phyloP scores from a whole-genome alignment of 169 alveolate species.

The Sarcocystis neurona region DNA sequence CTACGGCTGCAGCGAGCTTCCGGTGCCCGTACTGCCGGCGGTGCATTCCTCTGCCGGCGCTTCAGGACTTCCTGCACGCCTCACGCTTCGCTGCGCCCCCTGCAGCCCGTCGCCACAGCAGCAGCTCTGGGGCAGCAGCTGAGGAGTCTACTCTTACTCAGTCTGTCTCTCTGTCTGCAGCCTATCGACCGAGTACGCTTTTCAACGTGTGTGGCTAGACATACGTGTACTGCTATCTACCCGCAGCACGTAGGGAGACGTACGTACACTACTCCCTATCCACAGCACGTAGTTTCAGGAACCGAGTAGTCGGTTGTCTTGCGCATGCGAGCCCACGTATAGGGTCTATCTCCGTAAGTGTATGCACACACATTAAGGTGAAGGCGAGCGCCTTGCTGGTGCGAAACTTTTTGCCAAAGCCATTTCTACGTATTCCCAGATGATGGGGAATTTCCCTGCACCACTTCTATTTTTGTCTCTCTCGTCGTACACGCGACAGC shows the following conservation, averaged over 20 bases:
- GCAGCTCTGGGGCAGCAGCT: background rate
- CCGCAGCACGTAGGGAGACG: too few relatives aligned
- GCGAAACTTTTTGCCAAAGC: too few relatives aligned
- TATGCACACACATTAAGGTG: too few relatives aligned
- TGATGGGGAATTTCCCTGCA: too few relatives aligned
- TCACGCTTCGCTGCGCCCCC: constrained; percentile 11
- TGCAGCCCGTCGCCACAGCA: background rate
- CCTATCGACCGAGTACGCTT: background rate
- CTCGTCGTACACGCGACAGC: background rate
- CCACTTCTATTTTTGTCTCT: background rate
- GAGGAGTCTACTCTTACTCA: background rate
- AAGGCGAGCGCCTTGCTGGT: too few relatives aligned
- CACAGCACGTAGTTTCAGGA: too few relatives aligned
- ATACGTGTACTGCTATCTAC: background rate
- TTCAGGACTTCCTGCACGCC: background rate
- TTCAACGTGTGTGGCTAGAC: background rate
- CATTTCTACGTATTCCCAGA: too few relatives aligned
- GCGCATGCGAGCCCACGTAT: too few relatives aligned
- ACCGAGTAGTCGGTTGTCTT: too few relatives aligned
- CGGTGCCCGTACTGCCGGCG: constrained; percentile 23
- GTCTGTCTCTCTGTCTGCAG: background rate
- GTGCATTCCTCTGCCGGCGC: background rate
- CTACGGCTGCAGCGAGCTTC: too few relatives aligned
- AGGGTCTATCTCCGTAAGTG: too few relatives aligned
- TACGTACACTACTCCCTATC: too few relatives aligned